Evolutionary conservation across 108 stramenopile genomes (phyloP), one percentile per base, ranked within the genome.

Genomic region (Seminavis robusta): DNA sequence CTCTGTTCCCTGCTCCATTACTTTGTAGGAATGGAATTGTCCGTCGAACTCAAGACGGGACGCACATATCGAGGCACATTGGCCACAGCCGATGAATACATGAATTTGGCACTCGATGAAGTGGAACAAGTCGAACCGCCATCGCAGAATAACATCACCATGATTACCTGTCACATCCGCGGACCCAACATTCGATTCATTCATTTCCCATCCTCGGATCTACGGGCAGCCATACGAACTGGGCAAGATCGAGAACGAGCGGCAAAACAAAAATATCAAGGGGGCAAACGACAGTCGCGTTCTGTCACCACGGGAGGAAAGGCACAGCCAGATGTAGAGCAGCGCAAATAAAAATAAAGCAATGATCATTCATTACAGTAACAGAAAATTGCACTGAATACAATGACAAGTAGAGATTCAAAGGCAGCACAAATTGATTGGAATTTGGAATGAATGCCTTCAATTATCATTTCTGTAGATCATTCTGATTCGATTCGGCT

Each of bases 31-130:
- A 58, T 76, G 19, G 71, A 81, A 33, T 24, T 88, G 9, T 67
- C 74, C 34, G 76, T 92, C 9, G 90, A 92, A 66, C 64, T 84
- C 19, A 92, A 92, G 43, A 77, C 69, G 24, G 90, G 90, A 5
- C 66, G 66, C 34, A 43, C 65, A 1, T 72, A 75, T 42, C 64
- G 62, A 37, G 90, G 90, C 1, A 69, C 47, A 23, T 62, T 92
- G 3, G 7, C 34, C 4, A 52, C 62, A 7, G 74, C 82, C 27
- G 90, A 92, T 47, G 61, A 80, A 6, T 73, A 40, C 56, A 92
- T 92, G 90, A 88, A 85, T 46, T 33, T 92, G 27, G 69, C 69
- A 1, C 50, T 90, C 33, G 53, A 62, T 17, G 41, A 64, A 20
- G 62, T 28, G 0, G 41, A 43, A 0, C 19, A 46, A 32, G 34